Conservation (phyloP, 805 yeast genomes). For the Sugiyamaella smithiae region DNA sequence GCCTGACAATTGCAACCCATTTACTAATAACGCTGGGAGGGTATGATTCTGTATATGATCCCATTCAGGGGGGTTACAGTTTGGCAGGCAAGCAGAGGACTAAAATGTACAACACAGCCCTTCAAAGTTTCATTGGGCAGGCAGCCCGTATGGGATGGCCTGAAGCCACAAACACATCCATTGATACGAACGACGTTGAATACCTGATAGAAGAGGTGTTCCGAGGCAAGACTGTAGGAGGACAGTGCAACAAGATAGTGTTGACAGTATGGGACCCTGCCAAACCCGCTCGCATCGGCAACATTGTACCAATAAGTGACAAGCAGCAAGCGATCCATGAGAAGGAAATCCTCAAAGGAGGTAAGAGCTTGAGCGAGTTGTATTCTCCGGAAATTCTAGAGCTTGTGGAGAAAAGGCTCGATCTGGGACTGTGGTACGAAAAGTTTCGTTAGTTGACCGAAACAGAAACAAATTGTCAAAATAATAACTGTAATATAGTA, state of each 20-base stretch:
- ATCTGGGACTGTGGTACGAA: slow-evolving; percentile 73
- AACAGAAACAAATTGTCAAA: not conserved
- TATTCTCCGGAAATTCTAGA: slow-evolving; percentile 60
- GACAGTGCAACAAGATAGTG: slow-evolving; percentile 74
- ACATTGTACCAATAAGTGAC: slow-evolving; percentile 82
- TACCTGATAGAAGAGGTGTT: slow-evolving; percentile 89
- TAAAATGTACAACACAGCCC: slow-evolving; percentile 78
- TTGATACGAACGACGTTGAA: slow-evolving; percentile 64
- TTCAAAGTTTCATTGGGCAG: slow-evolving; percentile 84
- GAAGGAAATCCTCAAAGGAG: slow-evolving; percentile 64
- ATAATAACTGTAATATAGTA: not conserved
- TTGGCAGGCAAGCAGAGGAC: slow-evolving; percentile 78
- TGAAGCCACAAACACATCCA: slow-evolving; percentile 69
- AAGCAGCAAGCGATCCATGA: slow-evolving; percentile 86
- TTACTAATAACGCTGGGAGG: slow-evolving; percentile 77
- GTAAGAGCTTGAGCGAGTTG: slow-evolving; percentile 58
- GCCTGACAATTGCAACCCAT: slow-evolving; percentile 83
- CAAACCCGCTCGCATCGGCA: slow-evolving; percentile 63
- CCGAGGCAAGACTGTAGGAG: slow-evolving; percentile 85
- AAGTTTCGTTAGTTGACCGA: slow-evolving; percentile 42
- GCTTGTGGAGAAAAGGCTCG: slow-evolving; percentile 59
- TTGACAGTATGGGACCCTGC: slow-evolving; percentile 81
- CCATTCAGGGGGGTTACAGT: slow-evolving; percentile 59
- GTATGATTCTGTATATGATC: slow-evolving; percentile 44
- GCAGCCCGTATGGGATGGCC: slow-evolving; percentile 68